Percentiles rank a stretch among this genome's conserved stretches.
phyloP scores from a whole-genome alignment of 75 land plant genomes.

The Sequoia sempervirens region DNA sequence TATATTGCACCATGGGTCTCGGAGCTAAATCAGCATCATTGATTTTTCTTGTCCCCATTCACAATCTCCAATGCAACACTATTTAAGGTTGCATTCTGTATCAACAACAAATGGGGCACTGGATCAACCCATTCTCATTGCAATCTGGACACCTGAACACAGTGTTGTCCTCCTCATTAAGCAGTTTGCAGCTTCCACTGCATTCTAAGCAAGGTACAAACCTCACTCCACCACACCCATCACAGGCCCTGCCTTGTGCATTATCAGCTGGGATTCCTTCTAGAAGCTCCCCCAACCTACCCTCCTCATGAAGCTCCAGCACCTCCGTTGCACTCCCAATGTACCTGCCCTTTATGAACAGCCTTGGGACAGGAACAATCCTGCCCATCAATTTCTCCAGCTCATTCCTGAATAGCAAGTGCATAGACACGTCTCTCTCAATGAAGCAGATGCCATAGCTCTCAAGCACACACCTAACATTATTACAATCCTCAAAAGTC shows the following conservation, averaged over 20 bases:
- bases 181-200: constrained; percentile 81
- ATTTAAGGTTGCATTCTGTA: background rate
- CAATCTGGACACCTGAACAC: constrained; percentile 63
- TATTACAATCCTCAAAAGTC: constrained; percentile 92
- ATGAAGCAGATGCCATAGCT: too few relatives aligned
- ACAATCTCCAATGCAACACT: background rate
- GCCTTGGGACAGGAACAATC: constrained; percentile 51
- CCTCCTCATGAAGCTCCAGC: constrained; percentile 67
- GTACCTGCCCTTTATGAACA: constrained; percentile 86
- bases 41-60: too few relatives aligned
- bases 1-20: too few relatives aligned
- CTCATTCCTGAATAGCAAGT: constrained; percentile 72
- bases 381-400: constrained; percentile 53
- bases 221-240: constrained; percentile 81
- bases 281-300: constrained; percentile 52
- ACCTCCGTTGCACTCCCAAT: constrained; percentile 85
- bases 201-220: constrained; percentile 86
- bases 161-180: constrained; percentile 33
- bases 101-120: constrained; percentile 78
- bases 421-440: constrained; percentile 93
- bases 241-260: constrained; percentile 45
- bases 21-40: too few relatives aligned
- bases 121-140: constrained; percentile 92
- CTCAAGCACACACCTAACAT: constrained; percentile 37
- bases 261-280: constrained; percentile 32